These are phyloP conservation scores for Mucor irregularis DNA, from an alignment of 371 early-diverging fungal species.

Conservation along the genomic window DNA sequence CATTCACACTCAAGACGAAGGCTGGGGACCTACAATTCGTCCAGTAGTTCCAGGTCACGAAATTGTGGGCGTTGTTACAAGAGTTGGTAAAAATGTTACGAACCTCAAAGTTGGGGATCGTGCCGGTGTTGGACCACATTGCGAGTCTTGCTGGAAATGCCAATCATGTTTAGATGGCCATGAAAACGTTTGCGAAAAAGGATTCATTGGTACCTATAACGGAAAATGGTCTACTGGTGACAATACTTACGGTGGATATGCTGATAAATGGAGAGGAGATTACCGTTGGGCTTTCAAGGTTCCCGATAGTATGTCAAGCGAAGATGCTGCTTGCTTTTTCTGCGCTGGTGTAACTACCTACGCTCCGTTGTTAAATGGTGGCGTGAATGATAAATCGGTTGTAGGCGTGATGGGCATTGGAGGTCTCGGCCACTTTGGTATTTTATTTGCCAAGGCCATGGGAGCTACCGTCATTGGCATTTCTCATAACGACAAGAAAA, in stretches of 20 bases:
- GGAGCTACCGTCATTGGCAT: slow-evolving; percentile 64
- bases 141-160: slow-evolving; percentile 39
- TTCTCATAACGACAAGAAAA: slow-evolving; percentile 31
- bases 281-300: slow-evolving; percentile 53
- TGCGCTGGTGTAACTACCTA: slow-evolving; percentile 64
- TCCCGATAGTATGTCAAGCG: slow-evolving; percentile 49
- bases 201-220: slow-evolving; percentile 26
- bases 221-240: slow-evolving; percentile 52
- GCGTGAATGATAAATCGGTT: slow-evolving; percentile 44
- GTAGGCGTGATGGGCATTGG: slow-evolving; percentile 60
- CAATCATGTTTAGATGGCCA: slow-evolving; percentile 19
- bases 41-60: slow-evolving; percentile 65
- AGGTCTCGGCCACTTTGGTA: slow-evolving; percentile 71
- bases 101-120: slow-evolving; percentile 59
- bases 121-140: slow-evolving; percentile 70
- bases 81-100: slow-evolving; percentile 46
- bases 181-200: slow-evolving; percentile 28
- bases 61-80: slow-evolving; percentile 47
- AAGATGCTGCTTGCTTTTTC: slow-evolving; percentile 53
- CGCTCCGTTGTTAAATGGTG: slow-evolving; percentile 55
- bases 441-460: slow-evolving; percentile 56
- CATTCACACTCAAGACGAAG: slow-evolving; percentile 60
- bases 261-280: slow-evolving; percentile 55
- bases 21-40: slow-evolving; percentile 56
- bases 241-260: slow-evolving; percentile 67